A percentile compares a stretch with the other conserved stretches of the same genome.
Conservation (phyloP, 257 asterid species). For the Asclepias syriaca region DNA sequence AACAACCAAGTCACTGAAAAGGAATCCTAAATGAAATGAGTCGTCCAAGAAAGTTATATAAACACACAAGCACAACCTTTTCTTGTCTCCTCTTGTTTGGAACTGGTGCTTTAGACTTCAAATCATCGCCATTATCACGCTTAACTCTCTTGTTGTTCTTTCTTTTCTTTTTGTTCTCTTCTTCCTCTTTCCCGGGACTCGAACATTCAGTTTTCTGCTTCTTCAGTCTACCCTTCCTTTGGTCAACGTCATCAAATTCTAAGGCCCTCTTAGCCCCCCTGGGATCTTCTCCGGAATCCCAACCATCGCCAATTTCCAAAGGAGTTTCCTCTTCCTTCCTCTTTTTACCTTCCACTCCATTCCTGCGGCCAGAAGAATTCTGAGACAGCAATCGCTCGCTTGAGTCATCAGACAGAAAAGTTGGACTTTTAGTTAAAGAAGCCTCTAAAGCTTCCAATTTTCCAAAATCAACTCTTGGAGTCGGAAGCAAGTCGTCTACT, state of each 20-base stretch:
- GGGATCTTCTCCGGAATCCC: conserved; percentile 8
- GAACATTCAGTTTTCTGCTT: conserved; percentile 11
- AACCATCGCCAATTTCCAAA: neutral
- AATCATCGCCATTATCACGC: conserved; percentile 22
- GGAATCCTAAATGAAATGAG: neutral
- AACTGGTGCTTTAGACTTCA: conserved; percentile 23
- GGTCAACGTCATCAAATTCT: conserved; percentile 12
- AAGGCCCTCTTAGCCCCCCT: conserved; percentile 46
- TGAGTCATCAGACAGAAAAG: conserved; percentile 24
- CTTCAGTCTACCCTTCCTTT: conserved; percentile 12
- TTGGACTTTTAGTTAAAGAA: conserved; percentile 12
- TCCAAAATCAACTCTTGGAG: conserved; percentile 33
- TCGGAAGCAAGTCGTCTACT: conserved; percentile 16
- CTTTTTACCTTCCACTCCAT: conserved; percentile 21
- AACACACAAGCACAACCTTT: conserved; percentile 37
- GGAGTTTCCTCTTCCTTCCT: neutral
- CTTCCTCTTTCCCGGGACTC: conserved; percentile 7
- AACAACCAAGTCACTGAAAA: neutral
- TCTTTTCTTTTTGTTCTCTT: conserved; percentile 19
- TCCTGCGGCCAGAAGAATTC: conserved; percentile 23
- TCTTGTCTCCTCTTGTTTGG: conserved; percentile 53
- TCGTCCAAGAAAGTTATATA: neutral
- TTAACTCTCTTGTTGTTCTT: conserved; percentile 41
- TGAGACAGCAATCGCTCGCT: conserved; percentile 27
- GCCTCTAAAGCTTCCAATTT: conserved; percentile 29